A percentile compares a stretch with the other conserved stretches of the same genome.
phyloP scores from a whole-genome alignment of 1,139 yeast genomes.

The Nadsonia starkeyi-henricii region DNA sequence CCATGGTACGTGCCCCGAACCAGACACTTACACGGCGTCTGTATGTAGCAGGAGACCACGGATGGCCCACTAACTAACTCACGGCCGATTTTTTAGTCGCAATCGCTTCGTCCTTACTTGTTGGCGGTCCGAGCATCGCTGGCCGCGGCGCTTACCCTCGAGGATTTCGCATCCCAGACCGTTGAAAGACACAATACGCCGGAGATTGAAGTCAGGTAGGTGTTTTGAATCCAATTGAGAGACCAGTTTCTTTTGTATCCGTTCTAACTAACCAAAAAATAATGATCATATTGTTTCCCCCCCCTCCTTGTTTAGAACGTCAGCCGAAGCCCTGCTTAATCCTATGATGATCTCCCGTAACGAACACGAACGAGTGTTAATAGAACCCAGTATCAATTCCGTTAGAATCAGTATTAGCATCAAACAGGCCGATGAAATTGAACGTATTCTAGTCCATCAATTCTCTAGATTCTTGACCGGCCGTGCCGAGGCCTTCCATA shows the following conservation, averaged over 20 bases:
- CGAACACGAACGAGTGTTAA: slow-evolving; percentile 82
- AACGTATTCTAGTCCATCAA: slow-evolving; percentile 82
- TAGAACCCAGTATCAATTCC: slow-evolving; percentile 89
- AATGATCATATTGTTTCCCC: too few relatives aligned
- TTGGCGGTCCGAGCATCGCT: slow-evolving; percentile 88
- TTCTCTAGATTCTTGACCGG: slow-evolving; percentile 87
- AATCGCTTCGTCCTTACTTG: slow-evolving; percentile 88
- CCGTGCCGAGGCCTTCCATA: slow-evolving; percentile 88
- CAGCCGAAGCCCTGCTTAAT: slow-evolving; percentile 73
- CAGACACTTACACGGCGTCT: too few relatives aligned
- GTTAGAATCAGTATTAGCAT: slow-evolving; percentile 75
- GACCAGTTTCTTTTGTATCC: too few relatives aligned
- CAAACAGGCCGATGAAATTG: slow-evolving; percentile 96
- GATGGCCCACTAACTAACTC: too few relatives aligned
- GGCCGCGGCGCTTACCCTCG: slow-evolving; percentile 89
- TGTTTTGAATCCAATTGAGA: neutral
- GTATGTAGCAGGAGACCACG: too few relatives aligned
- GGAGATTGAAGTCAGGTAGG: slow-evolving; percentile 65
- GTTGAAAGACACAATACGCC: slow-evolving; percentile 97
- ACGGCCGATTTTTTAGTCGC: slow-evolving; percentile 25
- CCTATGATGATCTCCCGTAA: slow-evolving; percentile 88
- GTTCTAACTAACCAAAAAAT: too few relatives aligned
- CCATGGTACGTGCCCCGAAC: too few relatives aligned
- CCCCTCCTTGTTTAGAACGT: slow-evolving; percentile 27
- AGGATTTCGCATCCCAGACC: slow-evolving; percentile 86